phyloP scores from a whole-genome alignment of 306 rosid species.

The Albizia julibrissin region DNA sequence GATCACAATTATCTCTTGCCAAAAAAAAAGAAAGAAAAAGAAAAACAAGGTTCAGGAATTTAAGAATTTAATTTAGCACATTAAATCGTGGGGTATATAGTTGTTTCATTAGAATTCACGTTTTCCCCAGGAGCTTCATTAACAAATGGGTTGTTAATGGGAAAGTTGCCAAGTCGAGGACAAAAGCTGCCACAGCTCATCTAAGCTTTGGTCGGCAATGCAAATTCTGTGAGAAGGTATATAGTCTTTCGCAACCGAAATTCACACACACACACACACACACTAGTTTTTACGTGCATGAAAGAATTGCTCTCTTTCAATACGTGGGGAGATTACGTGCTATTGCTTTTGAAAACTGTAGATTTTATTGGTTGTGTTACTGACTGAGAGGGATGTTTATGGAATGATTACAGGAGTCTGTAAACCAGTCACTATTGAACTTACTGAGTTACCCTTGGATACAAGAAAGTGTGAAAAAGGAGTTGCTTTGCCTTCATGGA shows the following conservation, averaged over 20 bases:
- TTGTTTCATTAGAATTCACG: slow-evolving; percentile 4
- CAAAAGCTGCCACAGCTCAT: slow-evolving; percentile 61
- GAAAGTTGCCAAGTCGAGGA: slow-evolving; percentile 63
- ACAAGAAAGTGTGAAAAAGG: slow-evolving; percentile 62
- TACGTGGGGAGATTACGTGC: not conserved
- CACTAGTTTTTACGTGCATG: not conserved
- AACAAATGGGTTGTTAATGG: slow-evolving; percentile 72
- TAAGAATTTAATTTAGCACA: no score
- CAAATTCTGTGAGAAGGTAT: slow-evolving; percentile 89
- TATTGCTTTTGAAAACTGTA: not conserved
- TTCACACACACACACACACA: not conserved
- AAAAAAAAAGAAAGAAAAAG: not conserved
- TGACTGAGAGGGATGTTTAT: not conserved
- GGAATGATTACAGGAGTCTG: slow-evolving; percentile 62
- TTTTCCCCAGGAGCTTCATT: slow-evolving; percentile 55
- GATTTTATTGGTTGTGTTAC: not conserved
- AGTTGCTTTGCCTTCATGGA: slow-evolving; percentile 65
- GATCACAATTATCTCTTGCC: not conserved
- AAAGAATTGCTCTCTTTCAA: not conserved
- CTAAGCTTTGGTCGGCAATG: slow-evolving; percentile 80
- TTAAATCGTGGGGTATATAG: not conserved
- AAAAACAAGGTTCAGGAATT: not conserved
- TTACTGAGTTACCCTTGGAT: slow-evolving; percentile 86
- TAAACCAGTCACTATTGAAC: slow-evolving; percentile 71
- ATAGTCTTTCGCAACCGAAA: slow-evolving; percentile 3